Evolutionary conservation across 148 eudicot genomes (phyloP).

Genomic region (Suaeda aralocaspica): DNA sequence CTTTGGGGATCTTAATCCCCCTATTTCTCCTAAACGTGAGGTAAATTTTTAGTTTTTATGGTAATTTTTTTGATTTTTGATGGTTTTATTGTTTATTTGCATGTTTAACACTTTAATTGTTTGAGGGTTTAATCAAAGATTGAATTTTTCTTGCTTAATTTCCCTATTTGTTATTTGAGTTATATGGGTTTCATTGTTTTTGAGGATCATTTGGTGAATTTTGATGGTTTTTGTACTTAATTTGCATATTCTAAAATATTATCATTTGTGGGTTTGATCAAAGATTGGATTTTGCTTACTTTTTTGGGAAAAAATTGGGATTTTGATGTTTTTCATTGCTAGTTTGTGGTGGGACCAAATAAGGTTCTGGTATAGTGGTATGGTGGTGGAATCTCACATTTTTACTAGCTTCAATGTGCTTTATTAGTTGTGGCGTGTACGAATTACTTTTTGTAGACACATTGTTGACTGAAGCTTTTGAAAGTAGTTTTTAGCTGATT

Average conservation of each 20-base stretch:
- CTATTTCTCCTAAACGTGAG: constrained; percentile 44
- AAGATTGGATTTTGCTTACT: not conserved
- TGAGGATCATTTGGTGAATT: not conserved
- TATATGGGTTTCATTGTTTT: not conserved
- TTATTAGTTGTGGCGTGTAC: not conserved
- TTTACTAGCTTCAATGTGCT: not conserved
- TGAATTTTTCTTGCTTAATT: too few species aligned
- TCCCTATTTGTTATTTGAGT: too few species aligned
- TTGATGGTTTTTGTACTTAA: not conserved
- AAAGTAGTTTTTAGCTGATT: not conserved
- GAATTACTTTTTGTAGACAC: not conserved
- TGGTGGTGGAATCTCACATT: not conserved
- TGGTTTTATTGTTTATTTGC: not conserved
- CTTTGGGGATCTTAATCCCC: constrained; percentile 57
- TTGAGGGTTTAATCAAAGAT: too few species aligned
- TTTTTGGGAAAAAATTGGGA: not conserved
- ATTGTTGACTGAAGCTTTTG: not conserved
- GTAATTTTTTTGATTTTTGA: not conserved
- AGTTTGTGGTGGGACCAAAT: constrained; percentile 8
- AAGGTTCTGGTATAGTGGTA: constrained; percentile 6
- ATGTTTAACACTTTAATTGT: too few species aligned
- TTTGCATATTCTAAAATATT: not conserved
- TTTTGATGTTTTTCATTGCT: not conserved
- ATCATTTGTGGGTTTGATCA: not conserved
- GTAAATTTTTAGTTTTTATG: constrained; percentile 24